Evolutionary conservation across 2,329 filamentous ascomycete genomes (phyloP).

Genomic region (Pseudonectria buxi): DNA sequence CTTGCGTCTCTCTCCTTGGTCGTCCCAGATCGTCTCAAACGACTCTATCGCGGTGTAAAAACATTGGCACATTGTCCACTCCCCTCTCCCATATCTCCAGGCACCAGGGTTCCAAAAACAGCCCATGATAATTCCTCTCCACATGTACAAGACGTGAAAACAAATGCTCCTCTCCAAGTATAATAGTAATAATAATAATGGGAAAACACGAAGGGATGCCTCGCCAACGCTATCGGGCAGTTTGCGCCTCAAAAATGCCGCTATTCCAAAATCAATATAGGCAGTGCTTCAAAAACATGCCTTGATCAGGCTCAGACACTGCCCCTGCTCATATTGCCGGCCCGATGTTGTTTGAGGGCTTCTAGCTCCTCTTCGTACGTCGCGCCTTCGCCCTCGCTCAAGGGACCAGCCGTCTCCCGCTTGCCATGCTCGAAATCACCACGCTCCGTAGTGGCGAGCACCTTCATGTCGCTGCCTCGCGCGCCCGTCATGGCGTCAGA

Average conservation of each 20-base stretch:
- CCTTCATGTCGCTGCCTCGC: slow-evolving; percentile 29
- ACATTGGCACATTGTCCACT: too few species aligned
- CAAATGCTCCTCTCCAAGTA: too few species aligned
- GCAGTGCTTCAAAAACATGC: slow-evolving; percentile 2
- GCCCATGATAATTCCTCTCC: too few species aligned
- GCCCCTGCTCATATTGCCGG: slow-evolving; percentile 36
- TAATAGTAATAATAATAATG: too few species aligned
- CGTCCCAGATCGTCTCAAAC: too few species aligned
- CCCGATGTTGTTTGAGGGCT: slow-evolving; percentile 22
- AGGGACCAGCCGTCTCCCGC: slow-evolving; percentile 30
- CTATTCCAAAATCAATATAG: slow-evolving; percentile 14
- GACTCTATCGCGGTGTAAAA: too few species aligned
- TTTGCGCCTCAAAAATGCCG: slow-evolving; percentile 8
- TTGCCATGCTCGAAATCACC: slow-evolving; percentile 31
- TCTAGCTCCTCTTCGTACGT: slow-evolving; percentile 39
- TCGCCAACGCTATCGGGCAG: slow-evolving; percentile 12
- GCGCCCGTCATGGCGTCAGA: slow-evolving; percentile 38
- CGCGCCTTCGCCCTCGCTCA: slow-evolving; percentile 42
- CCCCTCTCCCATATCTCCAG: too few species aligned
- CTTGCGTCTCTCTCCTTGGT: too few species aligned
- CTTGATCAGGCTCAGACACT: slow-evolving; percentile 32
- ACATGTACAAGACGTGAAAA: too few species aligned
- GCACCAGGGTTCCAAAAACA: too few species aligned
- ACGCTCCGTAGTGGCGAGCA: slow-evolving; percentile 33
- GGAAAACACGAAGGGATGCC: slow-evolving; percentile 11